Base-by-base conservation (phyloP, 305 asterid genomes). In the Rubia tinctorum region DNA sequence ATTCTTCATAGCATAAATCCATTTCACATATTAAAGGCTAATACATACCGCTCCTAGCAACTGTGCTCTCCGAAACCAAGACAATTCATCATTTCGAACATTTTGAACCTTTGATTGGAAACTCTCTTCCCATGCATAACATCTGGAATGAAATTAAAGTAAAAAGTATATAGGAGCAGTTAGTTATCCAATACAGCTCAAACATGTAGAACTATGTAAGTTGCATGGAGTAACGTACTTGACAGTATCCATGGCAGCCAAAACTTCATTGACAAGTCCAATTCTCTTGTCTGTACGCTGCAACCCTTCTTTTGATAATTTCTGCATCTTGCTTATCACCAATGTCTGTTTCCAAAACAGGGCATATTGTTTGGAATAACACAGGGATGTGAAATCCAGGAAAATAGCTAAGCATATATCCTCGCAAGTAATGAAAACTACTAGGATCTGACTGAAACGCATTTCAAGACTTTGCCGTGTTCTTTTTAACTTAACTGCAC, bases 211-310 rank as follows among this genome's bases (percentile, higher is more conserved):
- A 13, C 56, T 20, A 42, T 59, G 13, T n/a, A 6, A 10, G 13
- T 71, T 65, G 17, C 5, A 7, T 25, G 30, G 15, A 8, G 59
- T 58, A 66, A n/a, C 88, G 72, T 87, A 95, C 99, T 95, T 93
- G 75, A 93, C 99, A 4, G 97, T 88, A 79, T 95, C 99, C 98
- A 95, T 95, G 74, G 99, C 95, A 58, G 93, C 94, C 86, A 95
- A 86, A 82, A 95, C 83, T 83, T 95, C 99, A 71, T 95, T 95
- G 90, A 87, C 86, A 66, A 92, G 85, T 43, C 99, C 98, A 76
- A 95, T 96, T 88, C 99, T 88, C 89, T 80, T 85, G 86, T 95
- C 98, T 27, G 99, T 95, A 20, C 86, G 93, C 40, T 86, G 82
- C 80, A 95, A 79, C 79, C 98, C 96, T 84, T 95, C 96, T 89